Conservation (phyloP, 2,329 filamentous ascomycete species). For the Magnaporthales sp. region DNA sequence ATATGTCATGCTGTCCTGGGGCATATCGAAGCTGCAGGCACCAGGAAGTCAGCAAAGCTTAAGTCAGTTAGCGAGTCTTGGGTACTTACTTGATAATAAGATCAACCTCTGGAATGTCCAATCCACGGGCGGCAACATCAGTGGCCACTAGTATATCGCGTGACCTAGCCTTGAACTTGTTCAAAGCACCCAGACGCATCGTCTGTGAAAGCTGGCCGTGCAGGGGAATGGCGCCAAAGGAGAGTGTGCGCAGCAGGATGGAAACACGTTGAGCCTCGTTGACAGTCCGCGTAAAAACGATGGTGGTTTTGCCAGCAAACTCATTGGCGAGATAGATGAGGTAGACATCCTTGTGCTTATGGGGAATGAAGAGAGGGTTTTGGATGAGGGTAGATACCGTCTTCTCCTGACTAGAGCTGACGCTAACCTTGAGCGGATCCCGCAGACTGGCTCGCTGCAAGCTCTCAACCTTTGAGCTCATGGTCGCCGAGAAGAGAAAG, state of each 20-base stretch:
- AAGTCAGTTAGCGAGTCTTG: neutral
- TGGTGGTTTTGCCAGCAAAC: conserved; percentile 74
- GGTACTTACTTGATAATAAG: conserved; percentile 5
- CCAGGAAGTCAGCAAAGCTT: neutral
- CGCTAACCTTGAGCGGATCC: conserved; percentile 75
- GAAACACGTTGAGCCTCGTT: conserved; percentile 82
- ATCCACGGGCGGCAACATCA: conserved; percentile 85
- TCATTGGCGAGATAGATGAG: conserved; percentile 82
- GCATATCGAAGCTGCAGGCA: conserved; percentile 69
- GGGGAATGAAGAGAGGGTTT: conserved; percentile 77
- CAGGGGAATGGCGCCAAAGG: conserved; percentile 83
- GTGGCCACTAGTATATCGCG: conserved; percentile 86
- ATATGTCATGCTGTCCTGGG: conserved; percentile 80
- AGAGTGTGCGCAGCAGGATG: conserved; percentile 73
- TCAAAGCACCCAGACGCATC: conserved; percentile 74
- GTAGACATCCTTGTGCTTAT: conserved; percentile 82
- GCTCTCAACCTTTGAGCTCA: conserved; percentile 87
- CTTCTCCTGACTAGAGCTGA: conserved; percentile 78
- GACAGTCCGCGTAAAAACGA: conserved; percentile 88
- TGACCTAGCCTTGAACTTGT: conserved; percentile 78
- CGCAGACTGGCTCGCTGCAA: conserved; percentile 82
- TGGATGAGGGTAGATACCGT: conserved; percentile 85
- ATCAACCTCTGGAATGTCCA: conserved; percentile 89
- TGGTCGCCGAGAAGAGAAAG: conserved; percentile 66
- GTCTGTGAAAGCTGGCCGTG: conserved; percentile 90